A percentile compares a stretch with the other conserved stretches of the same genome.
Conservation (phyloP, 257 asterid species). For the Rauvolfia tetraphylla region DNA sequence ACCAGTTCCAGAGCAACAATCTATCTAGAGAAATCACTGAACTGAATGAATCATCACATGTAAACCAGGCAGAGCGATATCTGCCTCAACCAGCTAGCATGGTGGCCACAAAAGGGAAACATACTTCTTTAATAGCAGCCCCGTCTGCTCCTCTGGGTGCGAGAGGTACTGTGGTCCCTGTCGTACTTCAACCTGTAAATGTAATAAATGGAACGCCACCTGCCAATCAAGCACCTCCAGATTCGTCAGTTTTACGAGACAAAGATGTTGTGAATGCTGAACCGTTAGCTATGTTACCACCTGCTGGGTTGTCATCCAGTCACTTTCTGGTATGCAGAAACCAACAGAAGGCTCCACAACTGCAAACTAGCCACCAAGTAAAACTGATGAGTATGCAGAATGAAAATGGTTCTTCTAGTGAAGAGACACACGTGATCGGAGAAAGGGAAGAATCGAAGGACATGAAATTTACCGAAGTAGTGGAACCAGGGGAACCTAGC, state of each 20-base stretch:
- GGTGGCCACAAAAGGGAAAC: constrained; percentile 42
- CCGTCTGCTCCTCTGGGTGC: constrained; percentile 48
- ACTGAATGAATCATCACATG: constrained; percentile 12
- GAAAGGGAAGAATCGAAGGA: constrained; percentile 35
- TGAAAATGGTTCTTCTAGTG: constrained; percentile 24
- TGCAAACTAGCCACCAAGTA: constrained; percentile 34
- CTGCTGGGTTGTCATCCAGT: constrained; percentile 31
- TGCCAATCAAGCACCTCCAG: constrained; percentile 23
- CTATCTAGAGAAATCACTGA: constrained; percentile 13
- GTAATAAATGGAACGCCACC: constrained; percentile 6
- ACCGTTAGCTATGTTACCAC: constrained; percentile 22
- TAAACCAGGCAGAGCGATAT: constrained; percentile 13
- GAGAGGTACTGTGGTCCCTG: constrained; percentile 38
- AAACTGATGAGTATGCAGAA: constrained; percentile 28
- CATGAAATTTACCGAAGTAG: constrained; percentile 26
- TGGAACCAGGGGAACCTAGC: constrained; percentile 21
- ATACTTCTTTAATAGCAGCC: constrained; percentile 25
- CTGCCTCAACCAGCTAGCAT: constrained; percentile 23
- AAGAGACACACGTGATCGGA: constrained; percentile 19
- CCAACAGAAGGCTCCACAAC: constrained; percentile 24
- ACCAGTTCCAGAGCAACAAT: constrained; percentile 19
- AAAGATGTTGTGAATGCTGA: constrained; percentile 21
- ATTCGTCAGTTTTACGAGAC: constrained; percentile 16
- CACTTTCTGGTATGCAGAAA: constrained; percentile 36
- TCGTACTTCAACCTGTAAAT: constrained; percentile 16